Evolutionary conservation across 306 rosid species (phyloP).

Genomic region (Bauhinia variegata): DNA sequence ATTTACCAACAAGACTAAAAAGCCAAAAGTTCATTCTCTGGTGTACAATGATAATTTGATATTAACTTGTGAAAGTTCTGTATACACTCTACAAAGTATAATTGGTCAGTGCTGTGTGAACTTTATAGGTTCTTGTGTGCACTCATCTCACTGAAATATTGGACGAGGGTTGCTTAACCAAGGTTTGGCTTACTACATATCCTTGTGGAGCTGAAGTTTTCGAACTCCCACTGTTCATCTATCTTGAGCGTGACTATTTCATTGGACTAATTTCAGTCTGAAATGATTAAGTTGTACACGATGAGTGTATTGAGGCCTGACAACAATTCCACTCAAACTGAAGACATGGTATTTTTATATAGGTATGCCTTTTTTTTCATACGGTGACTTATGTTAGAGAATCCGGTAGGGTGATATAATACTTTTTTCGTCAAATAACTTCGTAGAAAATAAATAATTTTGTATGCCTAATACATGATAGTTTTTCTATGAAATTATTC

Average conservation of each 20-base stretch:
- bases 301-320: slow-evolving; percentile 93
- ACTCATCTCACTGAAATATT: slow-evolving; percentile 93
- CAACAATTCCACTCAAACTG: slow-evolving; percentile 51
- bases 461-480: slow-evolving; percentile 1
- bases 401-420: slow-evolving; percentile 24
- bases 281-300: slow-evolving; percentile 74
- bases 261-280: slow-evolving; percentile 58
- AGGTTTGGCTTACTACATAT: slow-evolving; percentile 49
- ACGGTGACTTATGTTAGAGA: slow-evolving; percentile 11
- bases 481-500: background rate
- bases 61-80: slow-evolving; percentile 3
- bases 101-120: slow-evolving; percentile 18
- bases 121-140: slow-evolving; percentile 81
- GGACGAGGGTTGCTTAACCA: slow-evolving; percentile 64
- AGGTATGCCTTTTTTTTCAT: slow-evolving; percentile 56
- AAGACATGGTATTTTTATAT: slow-evolving; percentile 77
- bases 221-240: slow-evolving; percentile 17
- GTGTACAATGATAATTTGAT: background rate
- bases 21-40: slow-evolving; percentile 1
- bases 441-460: background rate
- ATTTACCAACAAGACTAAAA: background rate
- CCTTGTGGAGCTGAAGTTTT: slow-evolving; percentile 34
- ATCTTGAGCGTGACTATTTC: slow-evolving; percentile 23
- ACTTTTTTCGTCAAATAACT: slow-evolving; percentile 15
- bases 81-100: background rate